Evolutionary conservation across 495 filamentous ascomycete species (phyloP).

Genomic region (Articulospora tetracladia): DNA sequence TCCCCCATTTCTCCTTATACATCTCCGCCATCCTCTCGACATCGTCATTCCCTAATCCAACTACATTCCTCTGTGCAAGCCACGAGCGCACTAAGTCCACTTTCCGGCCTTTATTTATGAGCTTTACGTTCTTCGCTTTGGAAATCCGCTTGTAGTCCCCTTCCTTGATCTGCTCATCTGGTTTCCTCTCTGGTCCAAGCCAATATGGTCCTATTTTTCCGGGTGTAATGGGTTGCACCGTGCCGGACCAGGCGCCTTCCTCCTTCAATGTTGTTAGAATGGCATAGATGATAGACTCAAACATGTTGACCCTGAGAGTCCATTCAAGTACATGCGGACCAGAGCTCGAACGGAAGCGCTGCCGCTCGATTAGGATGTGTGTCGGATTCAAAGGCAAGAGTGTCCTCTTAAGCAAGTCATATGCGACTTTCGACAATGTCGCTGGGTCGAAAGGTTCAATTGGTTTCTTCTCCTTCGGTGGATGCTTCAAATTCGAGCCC

Average conservation of each 20-base stretch:
- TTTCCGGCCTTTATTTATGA: constrained; percentile 41
- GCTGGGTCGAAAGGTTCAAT: constrained; percentile 20
- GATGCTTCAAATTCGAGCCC: neutral
- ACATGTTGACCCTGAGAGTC: constrained; percentile 85
- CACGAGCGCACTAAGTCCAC: constrained; percentile 58
- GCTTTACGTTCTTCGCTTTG: constrained; percentile 28
- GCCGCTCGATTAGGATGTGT: constrained; percentile 82
- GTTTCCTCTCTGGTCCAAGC: constrained; percentile 31
- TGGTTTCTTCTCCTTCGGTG: neutral
- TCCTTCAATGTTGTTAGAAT: constrained; percentile 55
- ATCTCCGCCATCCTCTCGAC: constrained; percentile 33
- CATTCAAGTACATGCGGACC: constrained; percentile 70
- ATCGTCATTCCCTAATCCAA: constrained; percentile 34
- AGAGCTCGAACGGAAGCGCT: constrained; percentile 75
- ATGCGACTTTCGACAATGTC: constrained; percentile 37
- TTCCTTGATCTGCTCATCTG: constrained; percentile 4
- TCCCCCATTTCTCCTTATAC: constrained; percentile 45
- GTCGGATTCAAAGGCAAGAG: constrained; percentile 54
- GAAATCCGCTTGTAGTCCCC: constrained; percentile 16
- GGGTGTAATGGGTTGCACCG: constrained; percentile 34
- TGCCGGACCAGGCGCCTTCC: constrained; percentile 36
- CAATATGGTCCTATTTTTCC: constrained; percentile 38
- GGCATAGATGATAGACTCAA: constrained; percentile 86
- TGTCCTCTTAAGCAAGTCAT: constrained; percentile 51
- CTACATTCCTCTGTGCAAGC: constrained; percentile 35